A percentile compares a stretch with the other conserved stretches of the same genome.
Evolutionary conservation across 2,329 filamentous ascomycete genomes (phyloP).

Genomic region (Talaromyces sp.): DNA sequence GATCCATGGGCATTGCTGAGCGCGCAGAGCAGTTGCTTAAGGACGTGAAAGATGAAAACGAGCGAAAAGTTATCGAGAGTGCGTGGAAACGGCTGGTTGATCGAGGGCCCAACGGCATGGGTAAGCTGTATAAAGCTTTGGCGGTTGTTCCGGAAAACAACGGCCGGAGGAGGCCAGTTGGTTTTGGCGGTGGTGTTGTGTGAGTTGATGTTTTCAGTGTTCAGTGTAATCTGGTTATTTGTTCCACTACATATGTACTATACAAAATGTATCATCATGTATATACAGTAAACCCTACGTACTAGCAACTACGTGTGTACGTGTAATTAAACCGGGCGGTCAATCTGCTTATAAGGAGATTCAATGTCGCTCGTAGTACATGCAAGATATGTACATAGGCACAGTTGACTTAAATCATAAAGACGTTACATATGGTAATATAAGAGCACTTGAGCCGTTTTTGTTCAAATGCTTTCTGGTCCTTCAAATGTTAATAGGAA

Average conservation of each 20-base stretch:
- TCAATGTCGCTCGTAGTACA: too few relatives aligned
- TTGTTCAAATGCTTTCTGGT: too few relatives aligned
- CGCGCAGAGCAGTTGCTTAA: constrained; percentile 65
- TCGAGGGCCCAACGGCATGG: constrained; percentile 79
- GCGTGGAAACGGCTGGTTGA: constrained; percentile 84
- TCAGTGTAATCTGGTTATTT: neutral
- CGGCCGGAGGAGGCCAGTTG: constrained; percentile 72
- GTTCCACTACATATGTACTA: neutral
- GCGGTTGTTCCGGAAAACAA: constrained; percentile 80
- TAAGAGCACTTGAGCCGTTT: too few relatives aligned
- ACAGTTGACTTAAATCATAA: too few relatives aligned
- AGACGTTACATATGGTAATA: too few relatives aligned
- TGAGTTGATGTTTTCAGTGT: constrained; percentile 7
- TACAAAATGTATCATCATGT: neutral
- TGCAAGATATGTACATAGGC: too few relatives aligned
- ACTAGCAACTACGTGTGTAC: too few relatives aligned
- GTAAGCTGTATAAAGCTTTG: constrained; percentile 88
- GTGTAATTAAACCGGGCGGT: too few relatives aligned
- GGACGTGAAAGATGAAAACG: constrained; percentile 41
- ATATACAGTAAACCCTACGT: too few relatives aligned
- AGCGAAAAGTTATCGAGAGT: constrained; percentile 60
- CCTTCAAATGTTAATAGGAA: too few relatives aligned
- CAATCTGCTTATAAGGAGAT: too few relatives aligned
- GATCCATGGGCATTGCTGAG: constrained; percentile 76
- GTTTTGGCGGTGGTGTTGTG: constrained; percentile 70